A percentile compares a stretch with the other conserved stretches of the same genome.
Evolutionary conservation across 2,329 filamentous ascomycete species (phyloP).

Genomic region (Colletotrichum orbiculare): DNA sequence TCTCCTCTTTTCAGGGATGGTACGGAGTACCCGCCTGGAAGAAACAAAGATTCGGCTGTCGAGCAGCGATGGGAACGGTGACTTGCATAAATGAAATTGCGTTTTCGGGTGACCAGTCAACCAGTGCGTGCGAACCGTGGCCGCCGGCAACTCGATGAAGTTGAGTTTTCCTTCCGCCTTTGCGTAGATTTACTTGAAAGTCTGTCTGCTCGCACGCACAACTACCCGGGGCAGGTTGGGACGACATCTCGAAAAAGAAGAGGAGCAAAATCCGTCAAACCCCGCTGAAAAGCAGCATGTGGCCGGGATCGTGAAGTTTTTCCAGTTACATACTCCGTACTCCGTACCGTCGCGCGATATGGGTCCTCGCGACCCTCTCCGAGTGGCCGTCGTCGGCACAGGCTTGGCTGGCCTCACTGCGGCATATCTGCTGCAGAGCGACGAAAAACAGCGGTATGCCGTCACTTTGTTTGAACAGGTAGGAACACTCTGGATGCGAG

Average conservation of each 20-base stretch:
- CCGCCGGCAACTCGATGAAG: background rate
- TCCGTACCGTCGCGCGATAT: background rate
- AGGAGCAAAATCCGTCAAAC: background rate
- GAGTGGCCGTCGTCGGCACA: constrained; percentile 51
- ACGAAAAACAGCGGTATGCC: constrained; percentile 43
- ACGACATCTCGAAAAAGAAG: no score
- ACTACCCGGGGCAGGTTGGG: no score
- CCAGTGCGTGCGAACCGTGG: background rate
- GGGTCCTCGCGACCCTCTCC: constrained; percentile 6
- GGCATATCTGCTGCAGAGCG: constrained; percentile 48
- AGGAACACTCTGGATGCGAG: background rate
- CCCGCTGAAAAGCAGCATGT: background rate
- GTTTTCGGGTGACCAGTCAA: background rate
- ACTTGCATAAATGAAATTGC: constrained; percentile 27
- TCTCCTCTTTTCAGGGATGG: background rate
- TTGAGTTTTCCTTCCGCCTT: background rate
- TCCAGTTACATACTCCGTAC: background rate
- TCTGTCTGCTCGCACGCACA: background rate
- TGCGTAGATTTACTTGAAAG: background rate
- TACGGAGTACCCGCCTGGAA: background rate
- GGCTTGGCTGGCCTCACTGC: constrained; percentile 51
- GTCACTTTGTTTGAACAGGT: constrained; percentile 54
- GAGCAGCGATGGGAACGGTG: background rate
- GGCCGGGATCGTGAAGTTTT: background rate
- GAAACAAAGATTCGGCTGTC: background rate